Conservation (phyloP, 163 green algal genomes). For the Volvox carteri region DNA sequence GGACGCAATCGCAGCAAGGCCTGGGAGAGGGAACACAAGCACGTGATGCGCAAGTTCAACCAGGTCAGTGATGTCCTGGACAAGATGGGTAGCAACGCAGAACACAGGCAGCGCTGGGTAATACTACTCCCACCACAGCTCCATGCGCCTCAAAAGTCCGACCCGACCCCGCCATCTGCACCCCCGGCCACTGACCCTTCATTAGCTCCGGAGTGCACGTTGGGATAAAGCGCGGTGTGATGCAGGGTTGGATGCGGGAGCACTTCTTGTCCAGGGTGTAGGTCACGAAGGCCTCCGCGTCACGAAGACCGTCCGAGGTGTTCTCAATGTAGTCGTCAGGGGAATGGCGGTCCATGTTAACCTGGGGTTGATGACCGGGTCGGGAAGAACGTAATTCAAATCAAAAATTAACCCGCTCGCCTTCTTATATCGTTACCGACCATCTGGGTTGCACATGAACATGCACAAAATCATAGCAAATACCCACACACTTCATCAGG, state of each 20-base stretch:
- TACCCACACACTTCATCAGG: too few species aligned
- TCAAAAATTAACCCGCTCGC: too few species aligned
- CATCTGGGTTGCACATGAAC: too few species aligned
- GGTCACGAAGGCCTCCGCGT: slow-evolving; percentile 71
- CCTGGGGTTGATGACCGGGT: slow-evolving; percentile 54
- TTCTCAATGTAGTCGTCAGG: slow-evolving; percentile 71
- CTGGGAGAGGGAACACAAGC: too few species aligned
- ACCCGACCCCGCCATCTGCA: not conserved
- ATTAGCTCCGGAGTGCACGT: slow-evolving; percentile 81
- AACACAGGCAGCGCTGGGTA: too few species aligned
- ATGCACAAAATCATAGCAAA: too few species aligned
- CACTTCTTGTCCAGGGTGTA: slow-evolving; percentile 63
- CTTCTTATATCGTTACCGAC: too few species aligned
- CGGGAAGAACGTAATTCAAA: too few species aligned
- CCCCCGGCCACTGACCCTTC: slow-evolving; percentile 52
- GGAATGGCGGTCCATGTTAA: slow-evolving; percentile 81
- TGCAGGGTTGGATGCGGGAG: slow-evolving; percentile 70
- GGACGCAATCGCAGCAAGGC: slow-evolving; percentile 70
- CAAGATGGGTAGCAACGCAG: not conserved
- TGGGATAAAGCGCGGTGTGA: slow-evolving; percentile 84
- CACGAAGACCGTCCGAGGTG: slow-evolving; percentile 64
- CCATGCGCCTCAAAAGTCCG: too few species aligned
- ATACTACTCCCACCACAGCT: too few species aligned
- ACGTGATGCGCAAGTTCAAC: too few species aligned
- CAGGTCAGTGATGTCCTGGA: too few species aligned